Evolutionary conservation across 495 filamentous ascomycete species (phyloP).

Genomic region (Trichocladium antarcticum): DNA sequence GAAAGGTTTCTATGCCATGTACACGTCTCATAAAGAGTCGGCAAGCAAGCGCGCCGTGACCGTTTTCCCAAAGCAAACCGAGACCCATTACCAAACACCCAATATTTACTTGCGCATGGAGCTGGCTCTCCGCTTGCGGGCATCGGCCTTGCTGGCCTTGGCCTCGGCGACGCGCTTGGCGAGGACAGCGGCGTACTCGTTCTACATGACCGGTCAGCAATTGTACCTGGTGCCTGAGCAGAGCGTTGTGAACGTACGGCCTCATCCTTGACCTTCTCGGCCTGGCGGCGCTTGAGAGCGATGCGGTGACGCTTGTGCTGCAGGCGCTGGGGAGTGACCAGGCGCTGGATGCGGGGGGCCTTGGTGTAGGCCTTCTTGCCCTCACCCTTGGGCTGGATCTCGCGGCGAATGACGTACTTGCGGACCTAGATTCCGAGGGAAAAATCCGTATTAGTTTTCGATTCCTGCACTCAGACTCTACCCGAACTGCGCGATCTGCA

Average conservation of each 20-base stretch:
- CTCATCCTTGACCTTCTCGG: constrained; percentile 93
- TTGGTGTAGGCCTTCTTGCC: constrained; percentile 98
- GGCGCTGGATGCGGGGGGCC: constrained; percentile 96
- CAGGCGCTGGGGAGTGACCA: constrained; percentile 97
- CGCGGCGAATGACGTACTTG: constrained; percentile 99
- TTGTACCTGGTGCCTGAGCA: background rate
- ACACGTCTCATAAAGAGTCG: constrained; percentile 25
- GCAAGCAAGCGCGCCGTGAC: constrained; percentile 27
- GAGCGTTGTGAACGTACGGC: constrained; percentile 57
- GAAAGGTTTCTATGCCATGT: constrained; percentile 21
- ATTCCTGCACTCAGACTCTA: constrained; percentile 42
- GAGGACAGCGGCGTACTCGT: constrained; percentile 87
- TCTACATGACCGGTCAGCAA: constrained; percentile 45
- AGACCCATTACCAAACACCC: constrained; percentile 35
- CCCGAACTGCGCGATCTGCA: constrained; percentile 39
- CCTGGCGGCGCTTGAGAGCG: constrained; percentile 91
- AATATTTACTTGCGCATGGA: constrained; percentile 79
- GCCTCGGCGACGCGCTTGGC: constrained; percentile 92
- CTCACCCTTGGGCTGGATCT: constrained; percentile 88
- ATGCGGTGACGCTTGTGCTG: constrained; percentile 98
- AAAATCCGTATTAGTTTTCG: constrained; percentile 31
- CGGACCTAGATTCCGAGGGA: constrained; percentile 51
- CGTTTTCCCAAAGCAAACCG: constrained; percentile 28
- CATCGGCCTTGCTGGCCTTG: constrained; percentile 80
- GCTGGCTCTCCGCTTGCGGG: constrained; percentile 88